Evolutionary conservation across 1,284 basidiomycete genomes (phyloP).

Genomic region (Pseudozyma pruni): DNA sequence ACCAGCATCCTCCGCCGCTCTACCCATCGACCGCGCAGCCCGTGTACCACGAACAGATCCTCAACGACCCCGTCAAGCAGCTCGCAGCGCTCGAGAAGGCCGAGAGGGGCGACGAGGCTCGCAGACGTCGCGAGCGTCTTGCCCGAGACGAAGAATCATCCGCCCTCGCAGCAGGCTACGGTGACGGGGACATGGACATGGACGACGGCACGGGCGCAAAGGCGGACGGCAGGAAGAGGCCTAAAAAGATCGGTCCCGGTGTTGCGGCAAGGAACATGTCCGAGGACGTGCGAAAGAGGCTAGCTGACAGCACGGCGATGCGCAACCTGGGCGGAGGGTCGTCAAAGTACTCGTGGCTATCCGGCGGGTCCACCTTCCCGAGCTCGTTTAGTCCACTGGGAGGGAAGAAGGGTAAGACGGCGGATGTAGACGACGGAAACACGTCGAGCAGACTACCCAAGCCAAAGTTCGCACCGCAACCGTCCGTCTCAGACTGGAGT

Average conservation of each 20-base stretch:
- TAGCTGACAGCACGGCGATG: constrained; percentile 66
- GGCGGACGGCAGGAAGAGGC: constrained; percentile 43
- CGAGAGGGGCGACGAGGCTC: constrained; percentile 61
- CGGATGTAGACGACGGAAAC: constrained; percentile 24
- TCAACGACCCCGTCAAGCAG: constrained; percentile 59
- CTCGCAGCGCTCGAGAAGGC: constrained; percentile 64
- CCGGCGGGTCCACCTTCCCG: constrained; percentile 25
- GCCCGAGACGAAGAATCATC: constrained; percentile 60
- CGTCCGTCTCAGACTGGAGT: constrained; percentile 29
- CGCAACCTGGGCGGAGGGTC: constrained; percentile 57
- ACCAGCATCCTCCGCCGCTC: constrained; percentile 58
- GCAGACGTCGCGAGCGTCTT: constrained; percentile 52
- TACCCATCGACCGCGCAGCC: constrained; percentile 34
- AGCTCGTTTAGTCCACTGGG: constrained; percentile 32
- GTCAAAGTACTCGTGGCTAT: constrained; percentile 58
- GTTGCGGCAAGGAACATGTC: constrained; percentile 61
- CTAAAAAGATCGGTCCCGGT: constrained; percentile 54
- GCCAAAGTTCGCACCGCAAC: constrained; percentile 62
- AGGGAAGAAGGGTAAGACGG: constrained; percentile 38
- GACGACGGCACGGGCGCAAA: constrained; percentile 41
- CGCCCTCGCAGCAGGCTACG: constrained; percentile 29
- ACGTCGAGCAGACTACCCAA: constrained; percentile 49
- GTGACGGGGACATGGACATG: constrained; percentile 27
- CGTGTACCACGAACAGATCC: constrained; percentile 61
- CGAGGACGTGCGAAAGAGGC: constrained; percentile 62